Evolutionary conservation across 805 yeast genomes (phyloP), one percentile per base, ranked within the genome.

Genomic region (Yueomyces sinensis): DNA sequence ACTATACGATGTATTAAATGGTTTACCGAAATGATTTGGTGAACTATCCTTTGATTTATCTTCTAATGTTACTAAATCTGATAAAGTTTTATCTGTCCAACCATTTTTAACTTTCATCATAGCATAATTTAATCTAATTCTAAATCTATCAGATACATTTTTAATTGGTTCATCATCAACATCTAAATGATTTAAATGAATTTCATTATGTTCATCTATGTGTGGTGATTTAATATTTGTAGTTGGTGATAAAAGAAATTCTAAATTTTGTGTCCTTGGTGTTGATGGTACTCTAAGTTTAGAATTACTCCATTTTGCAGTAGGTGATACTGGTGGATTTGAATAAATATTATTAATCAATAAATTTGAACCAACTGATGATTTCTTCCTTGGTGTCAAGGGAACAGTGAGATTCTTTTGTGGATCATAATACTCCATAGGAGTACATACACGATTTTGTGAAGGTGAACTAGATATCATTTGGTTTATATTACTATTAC

Each of bases 121-220:
- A 1, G 68, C 68, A 43, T 62, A 61, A 37, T 59, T 62, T 13
- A 63, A 43, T 37, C 67, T 47, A 11, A 66, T 59, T 36, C 58
- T 59, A 25, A 63, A 45, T 37, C 57, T 58, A 16, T 59, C 52
- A 1, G 68, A 62, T 15, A 63, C 54, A 32, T 59, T 61, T 33
- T 63, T 50, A 13, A 62, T 62, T 9, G 66, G 66, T 27, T 60
- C 59, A 25, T 30, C 35, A 13, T 34, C 23, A 11, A 20, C 24
- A n/a, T n/a, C n/a, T n/a, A n/a, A n/a, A n/a, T n/a, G n/a, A n/a
- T n/a, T n/a, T n/a, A n/a, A n/a, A n/a, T n/a, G n/a, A n/a, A n/a
- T n/a, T n/a, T n/a, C n/a, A n/a, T n/a, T n/a, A n/a, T n/a, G n/a
- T n/a, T n/a, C n/a, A n/a, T n/a, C n/a, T n/a, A n/a, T n/a, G n/a